Base-by-base conservation (phyloP, 345 rosid genomes). In the Geranium brycei region DNA sequence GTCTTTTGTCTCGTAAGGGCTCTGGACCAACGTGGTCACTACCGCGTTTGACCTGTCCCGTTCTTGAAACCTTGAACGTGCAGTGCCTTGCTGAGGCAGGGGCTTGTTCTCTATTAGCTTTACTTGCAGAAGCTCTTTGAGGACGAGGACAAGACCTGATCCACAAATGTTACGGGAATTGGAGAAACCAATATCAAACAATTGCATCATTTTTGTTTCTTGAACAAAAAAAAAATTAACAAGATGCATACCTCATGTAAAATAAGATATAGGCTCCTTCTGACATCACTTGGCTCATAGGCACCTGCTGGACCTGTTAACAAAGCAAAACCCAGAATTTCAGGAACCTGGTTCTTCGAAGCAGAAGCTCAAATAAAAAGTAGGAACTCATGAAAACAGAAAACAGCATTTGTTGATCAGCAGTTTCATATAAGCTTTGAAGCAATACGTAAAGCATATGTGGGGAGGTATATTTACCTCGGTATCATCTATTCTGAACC, bases 231-330 rank as follows among this genome's bases (percentile, higher is more conserved):
- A 23, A 23, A 23, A 23, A 2, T 51, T 4, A 60, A 31, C 63
- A 60, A 66, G 15, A 32, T 63, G 32, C 62, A 69, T 82, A 87
- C 96, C 96, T 87, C 76, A 64, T 87, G 81, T 89, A 89, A 75
- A 89, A 89, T 76, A 89, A 76, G 67, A 89, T 89, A 69, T 89
- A 89, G 62, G 93, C 96, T 70, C 89, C 96, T 78, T 89, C 96
- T 10, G 91, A 89, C 96, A 89, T 89, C 75, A 89, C 96, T 73
- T 87, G 91, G 76, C 83, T 79, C 79, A 79, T 79, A 57, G 87
- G 75, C 66, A 89, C 93, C 32, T 73, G 84, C 77, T 70, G 84
- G 66, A 87, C 85, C 96, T 89, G 81, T 62, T 60, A 40, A 66
- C 62, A 31, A 70, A 64, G 30, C 30, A 68, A 19, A 17, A 65